Evolutionary conservation across 75 land plant species (phyloP), one percentile per base, ranked within the genome.

Genomic region (Pinus tabuliformis): DNA sequence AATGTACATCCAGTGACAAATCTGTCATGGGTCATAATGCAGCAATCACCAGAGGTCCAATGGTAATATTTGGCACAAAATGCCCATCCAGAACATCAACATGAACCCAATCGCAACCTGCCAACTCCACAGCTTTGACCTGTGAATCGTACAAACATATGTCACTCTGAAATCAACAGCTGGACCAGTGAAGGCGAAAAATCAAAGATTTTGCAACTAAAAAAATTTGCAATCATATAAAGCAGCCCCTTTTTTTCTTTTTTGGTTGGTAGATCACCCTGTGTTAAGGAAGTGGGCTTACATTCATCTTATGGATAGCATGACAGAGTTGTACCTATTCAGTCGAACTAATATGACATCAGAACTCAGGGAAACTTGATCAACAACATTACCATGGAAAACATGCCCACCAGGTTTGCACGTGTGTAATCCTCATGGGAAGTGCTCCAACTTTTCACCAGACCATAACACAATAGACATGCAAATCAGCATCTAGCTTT

Each of bases 51-150:
- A 96, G 87, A 64, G 99, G 99, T 61, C 99, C 99, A 84, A 96
- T 96, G 33, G 99, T 96, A 72, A 96, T 96, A 75, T 96, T 96
- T 39, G 99, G 99, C 56, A 96, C 99, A 83, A 96, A 96, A 5
- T 97, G 91, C 13, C 99, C 99, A 85, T 96, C 99, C 99, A 96
- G 94, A 20, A 96, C 99, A 85, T 96, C 99, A 33, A 96, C 98
- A 89, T 96, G 99, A 76, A 96, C 90, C 99, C 99, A 96, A 79
- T 96, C 99, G 79, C 99, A 96, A 45, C 99, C 99, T 5, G 98
- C 99, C 65, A 85, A 64, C 52, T 91, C 99, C 59, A 96, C 95
- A 57, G 99, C 99, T 90, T 94, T 94, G 20, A 96, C 94, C 99
- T 96, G 84, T 45, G 80, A 62, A 56, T 37, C 37, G 14, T 28